phyloP scores from a whole-genome alignment of 2,329 filamentous ascomycete genomes.

The Ceratocystis smalleyi region DNA sequence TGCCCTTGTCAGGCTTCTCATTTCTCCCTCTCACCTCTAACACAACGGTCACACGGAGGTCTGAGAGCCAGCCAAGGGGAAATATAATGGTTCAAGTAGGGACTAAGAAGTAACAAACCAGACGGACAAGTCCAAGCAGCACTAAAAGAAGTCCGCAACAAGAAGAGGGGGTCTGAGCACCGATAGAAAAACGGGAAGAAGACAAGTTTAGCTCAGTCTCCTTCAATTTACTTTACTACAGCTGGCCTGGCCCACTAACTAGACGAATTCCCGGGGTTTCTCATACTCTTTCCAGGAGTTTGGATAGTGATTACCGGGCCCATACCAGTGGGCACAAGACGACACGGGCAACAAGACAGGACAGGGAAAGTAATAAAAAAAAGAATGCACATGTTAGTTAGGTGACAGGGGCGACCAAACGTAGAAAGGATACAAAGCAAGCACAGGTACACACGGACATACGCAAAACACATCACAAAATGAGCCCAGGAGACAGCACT shows the following conservation, averaged over 20 bases:
- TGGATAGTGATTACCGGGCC: not conserved
- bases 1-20: too few relatives aligned
- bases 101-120: not conserved
- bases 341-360: not conserved
- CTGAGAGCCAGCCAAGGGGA: not conserved
- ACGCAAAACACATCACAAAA: too few relatives aligned
- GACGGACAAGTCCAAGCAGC: not conserved
- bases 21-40: not conserved
- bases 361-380: not conserved
- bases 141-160: too few relatives aligned
- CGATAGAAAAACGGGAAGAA: not conserved
- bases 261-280: not conserved
- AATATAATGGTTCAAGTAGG: not conserved
- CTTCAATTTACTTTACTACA: not conserved
- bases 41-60: not conserved
- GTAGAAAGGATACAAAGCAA: too few relatives aligned
- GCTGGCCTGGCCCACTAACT: not conserved
- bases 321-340: not conserved
- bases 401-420: too few relatives aligned
- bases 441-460: too few relatives aligned
- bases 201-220: not conserved
- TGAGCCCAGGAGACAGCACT: too few relatives aligned
- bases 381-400: not conserved
- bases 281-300: not conserved
- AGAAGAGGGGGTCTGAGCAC: not conserved